Evolutionary conservation across 306 rosid species (phyloP), one percentile per base, ranked within the genome.

Genomic region (Vigna mungo): DNA sequence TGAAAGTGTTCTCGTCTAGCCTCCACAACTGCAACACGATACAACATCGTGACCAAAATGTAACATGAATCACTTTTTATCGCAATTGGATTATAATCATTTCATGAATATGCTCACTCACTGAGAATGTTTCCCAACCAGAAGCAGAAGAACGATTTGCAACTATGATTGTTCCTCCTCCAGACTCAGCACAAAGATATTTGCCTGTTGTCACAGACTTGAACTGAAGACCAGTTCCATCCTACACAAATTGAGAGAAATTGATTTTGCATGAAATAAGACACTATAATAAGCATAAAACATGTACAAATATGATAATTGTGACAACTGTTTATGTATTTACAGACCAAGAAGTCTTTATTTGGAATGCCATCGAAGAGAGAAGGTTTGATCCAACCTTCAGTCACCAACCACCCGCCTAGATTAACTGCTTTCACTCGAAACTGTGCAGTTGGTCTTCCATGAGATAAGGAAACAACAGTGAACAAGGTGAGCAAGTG

Each of bases 361-460:
- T 90, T 90, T 61, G 90, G 90, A 62, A 93, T 90, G 60, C 84
- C 93, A 62, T 90, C 94, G 15, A 93, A 90, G 34, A 93, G 94
- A 66, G 92, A 86, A 74, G 96, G 97, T 80, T 90, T 86, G 3
- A 93, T 93, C 97, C 96, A 93, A 72, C 96, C 97, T 83, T 93
- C 97, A 5, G 92, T 86, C 5, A 90, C 93, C 1, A 93, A 81
- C 96, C 97, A 93, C 23, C 96, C 96, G 47, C 97, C 97, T 1
- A 93, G 77, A 72, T 85, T 90, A 48, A 93, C 96, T 7, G 96
- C 91, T 81, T 13, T 90, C 11, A 89, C 69, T 54, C 44, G 25
- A 74, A 78, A 78, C 14, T 47, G 53, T 0, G 54, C 61, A 75
- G 54, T 9, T 9, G 4, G 3, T 32, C 69, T 86, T 36, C 84